Evolutionary conservation across 345 rosid species (phyloP).

Genomic region (Alliaria petiolata): DNA sequence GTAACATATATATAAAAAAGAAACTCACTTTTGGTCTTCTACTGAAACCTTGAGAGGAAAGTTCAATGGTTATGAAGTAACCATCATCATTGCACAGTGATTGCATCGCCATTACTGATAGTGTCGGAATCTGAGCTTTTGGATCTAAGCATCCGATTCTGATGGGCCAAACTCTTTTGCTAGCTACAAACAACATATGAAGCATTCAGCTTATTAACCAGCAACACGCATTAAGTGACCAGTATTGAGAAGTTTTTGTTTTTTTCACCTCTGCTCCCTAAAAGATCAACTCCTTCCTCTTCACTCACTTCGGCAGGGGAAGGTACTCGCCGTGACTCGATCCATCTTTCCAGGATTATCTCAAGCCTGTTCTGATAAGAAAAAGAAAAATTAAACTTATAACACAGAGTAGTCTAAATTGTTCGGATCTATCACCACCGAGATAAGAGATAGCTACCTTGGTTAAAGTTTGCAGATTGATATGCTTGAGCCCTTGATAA

Average conservation of each 20-base stretch:
- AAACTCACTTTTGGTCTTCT: constrained; percentile 12
- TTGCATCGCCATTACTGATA: constrained; percentile 12
- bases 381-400: neutral
- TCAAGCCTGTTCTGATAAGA: constrained; percentile 72
- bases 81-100: constrained; percentile 22
- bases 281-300: constrained; percentile 62
- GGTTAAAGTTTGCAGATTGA: constrained; percentile 79
- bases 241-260: neutral
- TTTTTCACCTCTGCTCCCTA: constrained; percentile 38
- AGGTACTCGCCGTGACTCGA: constrained; percentile 48
- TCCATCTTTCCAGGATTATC: constrained; percentile 74
- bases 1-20: neutral
- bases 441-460: constrained; percentile 47
- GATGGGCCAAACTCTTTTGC: constrained; percentile 22
- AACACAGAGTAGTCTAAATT: neutral
- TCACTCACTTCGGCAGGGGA: constrained; percentile 72
- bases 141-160: constrained; percentile 28
- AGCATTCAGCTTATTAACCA: neutral
- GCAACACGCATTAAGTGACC: neutral
- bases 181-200: constrained; percentile 8
- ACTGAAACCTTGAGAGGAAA: constrained; percentile 11
- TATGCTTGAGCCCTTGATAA: constrained; percentile 80
- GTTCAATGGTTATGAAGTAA: constrained; percentile 28
- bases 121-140: constrained; percentile 17
- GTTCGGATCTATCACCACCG: neutral